Evolutionary conservation across 2,329 filamentous ascomycete genomes (phyloP).

Genomic region (Colletotrichum brevisporum): DNA sequence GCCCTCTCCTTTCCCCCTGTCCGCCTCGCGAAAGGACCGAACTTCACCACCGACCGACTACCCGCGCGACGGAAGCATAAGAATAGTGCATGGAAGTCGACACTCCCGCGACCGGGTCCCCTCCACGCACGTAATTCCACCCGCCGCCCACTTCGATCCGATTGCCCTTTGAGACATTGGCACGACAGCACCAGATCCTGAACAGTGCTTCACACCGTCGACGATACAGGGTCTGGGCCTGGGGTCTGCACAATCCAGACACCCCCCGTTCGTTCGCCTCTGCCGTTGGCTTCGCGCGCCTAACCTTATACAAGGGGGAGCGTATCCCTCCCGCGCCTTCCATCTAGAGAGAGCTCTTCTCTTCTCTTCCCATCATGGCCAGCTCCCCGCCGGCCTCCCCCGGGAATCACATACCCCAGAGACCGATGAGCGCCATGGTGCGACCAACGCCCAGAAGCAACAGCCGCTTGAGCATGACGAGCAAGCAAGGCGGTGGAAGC

Average conservation of each 20-base stretch:
- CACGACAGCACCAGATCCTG: constrained; percentile 26
- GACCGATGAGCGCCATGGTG: constrained; percentile 87
- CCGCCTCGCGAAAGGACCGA: constrained; percentile 2
- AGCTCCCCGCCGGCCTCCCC: constrained; percentile 80
- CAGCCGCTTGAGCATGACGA: constrained; percentile 88
- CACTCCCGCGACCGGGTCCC: constrained; percentile 15
- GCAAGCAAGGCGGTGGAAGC: constrained; percentile 81
- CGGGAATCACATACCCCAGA: constrained; percentile 65
- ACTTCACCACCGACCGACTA: not conserved
- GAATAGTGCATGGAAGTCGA: constrained; percentile 33
- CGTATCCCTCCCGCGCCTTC: constrained; percentile 25
- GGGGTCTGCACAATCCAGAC: constrained; percentile 32
- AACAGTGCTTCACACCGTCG: constrained; percentile 31
- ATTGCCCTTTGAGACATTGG: constrained; percentile 34
- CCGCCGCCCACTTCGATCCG: constrained; percentile 26
- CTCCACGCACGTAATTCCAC: constrained; percentile 29
- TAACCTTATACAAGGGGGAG: constrained; percentile 34
- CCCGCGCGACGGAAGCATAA: constrained; percentile 26
- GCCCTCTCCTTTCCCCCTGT: constrained; percentile 1
- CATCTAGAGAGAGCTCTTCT: constrained; percentile 34
- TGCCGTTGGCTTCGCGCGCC: constrained; percentile 18
- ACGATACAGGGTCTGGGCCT: constrained; percentile 33
- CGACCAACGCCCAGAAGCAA: constrained; percentile 80
- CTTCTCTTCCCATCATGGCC: constrained; percentile 65
- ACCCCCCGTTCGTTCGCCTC: constrained; percentile 22